Evolutionary conservation across 768 basidiomycete species (phyloP).

Genomic region (Amanita pseudoporphyria): DNA sequence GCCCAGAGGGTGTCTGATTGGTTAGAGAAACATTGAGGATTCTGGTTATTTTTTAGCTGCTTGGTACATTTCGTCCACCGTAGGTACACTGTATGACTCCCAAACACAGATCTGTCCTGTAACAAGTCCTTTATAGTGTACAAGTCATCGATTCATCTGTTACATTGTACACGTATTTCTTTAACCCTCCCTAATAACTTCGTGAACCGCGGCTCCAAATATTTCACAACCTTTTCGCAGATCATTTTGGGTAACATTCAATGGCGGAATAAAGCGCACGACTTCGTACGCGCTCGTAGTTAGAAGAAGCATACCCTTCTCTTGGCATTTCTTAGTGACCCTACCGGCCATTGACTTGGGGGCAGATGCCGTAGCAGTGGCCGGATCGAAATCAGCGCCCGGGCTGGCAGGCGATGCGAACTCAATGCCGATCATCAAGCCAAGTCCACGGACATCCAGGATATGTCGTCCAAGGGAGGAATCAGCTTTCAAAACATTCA

Average conservation of each 20-base stretch:
- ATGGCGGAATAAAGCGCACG: conserved; percentile 86
- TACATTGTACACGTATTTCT: not conserved
- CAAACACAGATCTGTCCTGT: too few relatives aligned
- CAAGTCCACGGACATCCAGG: conserved; percentile 80
- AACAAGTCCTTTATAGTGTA: too few relatives aligned
- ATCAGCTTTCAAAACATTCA: conserved; percentile 49
- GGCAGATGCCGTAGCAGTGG: conserved; percentile 17
- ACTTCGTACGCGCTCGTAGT: conserved; percentile 88
- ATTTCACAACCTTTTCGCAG: conserved; percentile 57
- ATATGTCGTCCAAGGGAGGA: conserved; percentile 46
- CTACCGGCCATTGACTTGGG: conserved; percentile 50
- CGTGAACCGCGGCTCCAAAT: conserved; percentile 61
- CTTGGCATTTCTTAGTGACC: conserved; percentile 71
- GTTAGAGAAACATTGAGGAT: conserved; percentile 32
- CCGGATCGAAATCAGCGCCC: conserved; percentile 35
- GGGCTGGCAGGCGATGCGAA: conserved; percentile 57
- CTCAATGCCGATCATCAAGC: conserved; percentile 84
- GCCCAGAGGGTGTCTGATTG: conserved; percentile 57
- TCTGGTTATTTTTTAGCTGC: not conserved
- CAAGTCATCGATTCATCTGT: too few relatives aligned
- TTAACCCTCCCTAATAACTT: conserved; percentile 47
- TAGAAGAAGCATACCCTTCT: conserved; percentile 78
- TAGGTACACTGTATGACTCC: not conserved
- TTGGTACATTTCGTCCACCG: too few relatives aligned
- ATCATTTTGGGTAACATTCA: conserved; percentile 73